A percentile compares a stretch with the other conserved stretches of the same genome.
phyloP scores from a whole-genome alignment of 345 rosid genomes.

The Brassica nigra region DNA sequence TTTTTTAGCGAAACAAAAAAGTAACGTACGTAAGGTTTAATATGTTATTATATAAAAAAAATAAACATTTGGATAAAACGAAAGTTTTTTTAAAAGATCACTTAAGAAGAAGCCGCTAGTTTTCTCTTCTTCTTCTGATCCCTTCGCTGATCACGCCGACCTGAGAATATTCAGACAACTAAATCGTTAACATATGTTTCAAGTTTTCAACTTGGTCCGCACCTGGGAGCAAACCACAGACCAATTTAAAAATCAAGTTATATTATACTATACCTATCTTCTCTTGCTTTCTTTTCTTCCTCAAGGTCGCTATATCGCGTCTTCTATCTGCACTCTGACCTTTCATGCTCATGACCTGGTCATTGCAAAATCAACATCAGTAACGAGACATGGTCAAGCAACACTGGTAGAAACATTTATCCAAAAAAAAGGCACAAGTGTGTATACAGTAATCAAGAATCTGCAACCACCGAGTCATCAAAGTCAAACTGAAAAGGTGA shows the following conservation, averaged over 20 bases:
- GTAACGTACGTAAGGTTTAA: not conserved
- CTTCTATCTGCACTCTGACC: constrained; percentile 60
- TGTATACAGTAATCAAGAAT: not conserved
- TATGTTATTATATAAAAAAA: not conserved
- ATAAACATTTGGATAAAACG: constrained; percentile 12
- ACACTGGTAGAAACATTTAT: not conserved
- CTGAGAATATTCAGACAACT: constrained; percentile 45
- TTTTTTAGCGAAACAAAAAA: not conserved
- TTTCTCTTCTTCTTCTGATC: constrained; percentile 55
- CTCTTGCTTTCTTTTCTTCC: constrained; percentile 76
- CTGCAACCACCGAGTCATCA: constrained; percentile 3
- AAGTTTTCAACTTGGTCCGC: not conserved
- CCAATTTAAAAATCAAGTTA: not conserved
- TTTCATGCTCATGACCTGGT: constrained; percentile 63
- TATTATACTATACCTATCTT: constrained; percentile 59
- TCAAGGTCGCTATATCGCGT: constrained; percentile 46
- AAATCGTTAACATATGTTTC: constrained; percentile 15
- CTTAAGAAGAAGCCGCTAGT: constrained; percentile 39
- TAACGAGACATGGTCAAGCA: not conserved
- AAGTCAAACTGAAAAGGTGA: constrained; percentile 10
- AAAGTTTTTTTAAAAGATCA: not conserved
- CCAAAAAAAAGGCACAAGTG: constrained; percentile 5
- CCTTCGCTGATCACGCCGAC: constrained; percentile 74
- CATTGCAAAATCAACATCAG: not conserved
- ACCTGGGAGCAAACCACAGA: not conserved